These are phyloP conservation scores for Penicillium diatomitis DNA, from an alignment of 495 filamentous ascomycete species.

Conservation along the genomic window DNA sequence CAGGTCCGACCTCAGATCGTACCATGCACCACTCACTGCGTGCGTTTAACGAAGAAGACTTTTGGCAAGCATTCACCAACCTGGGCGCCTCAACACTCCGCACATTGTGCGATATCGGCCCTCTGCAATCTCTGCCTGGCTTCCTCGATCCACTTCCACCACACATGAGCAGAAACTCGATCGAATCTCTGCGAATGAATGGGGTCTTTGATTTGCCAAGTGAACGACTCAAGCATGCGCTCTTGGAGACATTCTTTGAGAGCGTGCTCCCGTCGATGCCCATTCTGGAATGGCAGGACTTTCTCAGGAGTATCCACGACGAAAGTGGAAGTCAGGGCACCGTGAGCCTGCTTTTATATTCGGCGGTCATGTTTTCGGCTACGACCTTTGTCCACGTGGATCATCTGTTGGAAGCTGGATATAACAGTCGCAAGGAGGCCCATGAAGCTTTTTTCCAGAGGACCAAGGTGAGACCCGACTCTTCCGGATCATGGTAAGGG, in stretches of 20 bases:
- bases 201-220: conserved; percentile 9
- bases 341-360: conserved; percentile 12
- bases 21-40: not conserved
- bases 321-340: conserved; percentile 5
- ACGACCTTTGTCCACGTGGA: conserved; percentile 11
- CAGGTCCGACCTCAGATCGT: not conserved
- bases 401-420: conserved; percentile 10
- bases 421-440: conserved; percentile 9
- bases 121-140: conserved; percentile 4
- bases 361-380: conserved; percentile 13
- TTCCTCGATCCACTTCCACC: conserved; percentile 11
- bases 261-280: conserved; percentile 12
- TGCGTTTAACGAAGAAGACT: conserved; percentile 2
- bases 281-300: conserved; percentile 11
- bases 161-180: conserved; percentile 3
- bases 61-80: conserved; percentile 11
- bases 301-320: conserved; percentile 4
- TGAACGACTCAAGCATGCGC: conserved; percentile 7
- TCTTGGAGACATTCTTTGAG: conserved; percentile 12
- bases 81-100: conserved; percentile 1
- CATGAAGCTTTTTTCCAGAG: conserved; percentile 10
- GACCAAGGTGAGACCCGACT: conserved; percentile 7
- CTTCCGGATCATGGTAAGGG: no score
- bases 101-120: not conserved
- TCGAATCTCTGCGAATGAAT: conserved; percentile 10